phyloP scores from a whole-genome alignment of 192 early-diverging fungal species.

The Umbelopsis ramanniana region DNA sequence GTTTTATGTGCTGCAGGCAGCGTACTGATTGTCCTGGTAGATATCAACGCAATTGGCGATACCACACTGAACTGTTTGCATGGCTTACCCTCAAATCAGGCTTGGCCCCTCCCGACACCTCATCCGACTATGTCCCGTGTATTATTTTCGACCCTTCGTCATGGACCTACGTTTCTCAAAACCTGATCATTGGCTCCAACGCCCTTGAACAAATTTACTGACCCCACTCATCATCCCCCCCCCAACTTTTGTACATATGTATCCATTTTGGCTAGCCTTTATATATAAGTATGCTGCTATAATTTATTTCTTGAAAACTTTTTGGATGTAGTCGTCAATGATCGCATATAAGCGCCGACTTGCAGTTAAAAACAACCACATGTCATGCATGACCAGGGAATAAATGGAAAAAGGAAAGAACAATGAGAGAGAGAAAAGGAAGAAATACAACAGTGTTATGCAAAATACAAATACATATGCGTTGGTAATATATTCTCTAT shows the following conservation, averaged over 20 bases:
- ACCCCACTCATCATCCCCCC: background rate
- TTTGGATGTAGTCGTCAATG: too few relatives aligned
- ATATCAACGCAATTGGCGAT: constrained; percentile 10
- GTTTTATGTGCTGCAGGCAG: background rate
- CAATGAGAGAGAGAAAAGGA: too few relatives aligned
- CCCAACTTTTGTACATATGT: background rate
- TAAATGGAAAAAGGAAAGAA: too few relatives aligned
- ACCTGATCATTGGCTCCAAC: background rate
- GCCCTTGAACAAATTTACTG: constrained; percentile 1
- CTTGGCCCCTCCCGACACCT: background rate
- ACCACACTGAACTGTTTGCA: background rate
- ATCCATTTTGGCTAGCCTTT: background rate
- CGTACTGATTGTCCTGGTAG: background rate
- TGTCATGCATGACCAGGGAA: too few relatives aligned
- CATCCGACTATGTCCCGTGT: background rate
- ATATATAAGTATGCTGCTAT: background rate
- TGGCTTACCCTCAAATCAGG: background rate
- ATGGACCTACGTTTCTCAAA: background rate
- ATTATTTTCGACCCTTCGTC: background rate
- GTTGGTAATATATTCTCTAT: too few relatives aligned
- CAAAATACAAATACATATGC: too few relatives aligned
- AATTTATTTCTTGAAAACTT: too few relatives aligned
- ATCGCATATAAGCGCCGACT: too few relatives aligned
- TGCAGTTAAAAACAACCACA: too few relatives aligned
- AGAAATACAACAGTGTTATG: too few relatives aligned